Conservation (phyloP, 2,329 filamentous ascomycete genomes). For the Lecanicillium sp. region DNA sequence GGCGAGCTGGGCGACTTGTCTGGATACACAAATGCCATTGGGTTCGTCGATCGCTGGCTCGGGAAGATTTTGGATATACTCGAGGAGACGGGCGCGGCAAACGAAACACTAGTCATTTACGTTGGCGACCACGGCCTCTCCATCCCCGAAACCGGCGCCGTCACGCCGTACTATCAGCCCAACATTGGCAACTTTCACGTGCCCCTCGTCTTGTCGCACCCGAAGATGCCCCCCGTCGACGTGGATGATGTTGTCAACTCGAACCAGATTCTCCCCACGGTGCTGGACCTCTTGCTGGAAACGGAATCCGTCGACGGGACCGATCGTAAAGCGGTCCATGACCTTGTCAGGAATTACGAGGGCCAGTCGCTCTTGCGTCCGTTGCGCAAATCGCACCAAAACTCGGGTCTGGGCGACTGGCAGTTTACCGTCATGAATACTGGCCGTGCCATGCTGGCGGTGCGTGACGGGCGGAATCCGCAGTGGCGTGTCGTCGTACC, state of each 20-base stretch:
- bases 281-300: slow-evolving; percentile 25
- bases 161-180: slow-evolving; percentile 23
- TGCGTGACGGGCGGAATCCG: slow-evolving; percentile 22
- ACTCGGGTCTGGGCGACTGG: slow-evolving; percentile 19
- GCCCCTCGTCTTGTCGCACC: slow-evolving; percentile 23
- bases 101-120: slow-evolving; percentile 24
- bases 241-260: slow-evolving; percentile 23
- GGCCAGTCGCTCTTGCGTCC: slow-evolving; percentile 26
- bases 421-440: slow-evolving; percentile 26
- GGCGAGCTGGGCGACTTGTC: slow-evolving; percentile 22
- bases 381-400: slow-evolving; percentile 12
- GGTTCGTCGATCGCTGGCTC: slow-evolving; percentile 25
- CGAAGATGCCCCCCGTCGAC: slow-evolving; percentile 21
- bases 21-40: slow-evolving; percentile 23
- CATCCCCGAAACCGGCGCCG: slow-evolving; percentile 20
- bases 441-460: slow-evolving; percentile 22
- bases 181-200: slow-evolving; percentile 25
- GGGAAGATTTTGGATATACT: slow-evolving; percentile 20
- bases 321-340: slow-evolving; percentile 16
- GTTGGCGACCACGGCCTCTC: slow-evolving; percentile 26
- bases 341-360: slow-evolving; percentile 24
- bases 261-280: slow-evolving; percentile 24
- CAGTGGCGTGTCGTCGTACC: slow-evolving; percentile 23
- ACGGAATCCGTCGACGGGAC: slow-evolving; percentile 21
- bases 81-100: slow-evolving; percentile 21